phyloP scores from a whole-genome alignment of 352 stramenopile genomes.

The Globisporangium paddicum region DNA sequence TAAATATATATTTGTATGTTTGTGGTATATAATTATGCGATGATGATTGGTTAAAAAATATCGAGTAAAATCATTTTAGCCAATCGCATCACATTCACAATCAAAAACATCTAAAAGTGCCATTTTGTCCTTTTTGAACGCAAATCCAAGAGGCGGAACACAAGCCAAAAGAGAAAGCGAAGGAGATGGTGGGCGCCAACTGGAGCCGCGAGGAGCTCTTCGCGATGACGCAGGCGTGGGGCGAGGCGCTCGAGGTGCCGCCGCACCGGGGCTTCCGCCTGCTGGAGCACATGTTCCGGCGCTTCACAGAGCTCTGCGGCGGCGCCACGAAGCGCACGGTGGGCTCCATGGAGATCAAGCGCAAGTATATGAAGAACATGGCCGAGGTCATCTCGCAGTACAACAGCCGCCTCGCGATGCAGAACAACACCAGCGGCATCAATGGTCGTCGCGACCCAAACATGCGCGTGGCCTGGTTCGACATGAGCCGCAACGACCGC shows the following conservation, averaged over 20 bases:
- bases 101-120: too few species aligned
- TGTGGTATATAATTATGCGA: too few species aligned
- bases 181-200: conserved; percentile 2
- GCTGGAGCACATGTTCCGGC: conserved; percentile 9
- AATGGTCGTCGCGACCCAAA: neutral
- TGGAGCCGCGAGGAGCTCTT: conserved; percentile 7
- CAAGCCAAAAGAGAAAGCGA: neutral
- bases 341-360: conserved; percentile 11
- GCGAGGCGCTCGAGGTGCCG: neutral
- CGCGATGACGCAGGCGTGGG: conserved; percentile 3
- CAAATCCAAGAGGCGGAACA: too few species aligned
- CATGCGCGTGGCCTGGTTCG: conserved; percentile 1
- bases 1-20: too few species aligned
- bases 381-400: conserved; percentile 5
- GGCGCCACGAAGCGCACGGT: neutral
- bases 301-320: conserved; percentile 6
- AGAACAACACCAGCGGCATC: neutral
- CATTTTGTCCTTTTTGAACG: too few species aligned
- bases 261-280: conserved; percentile 7
- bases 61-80: too few species aligned
- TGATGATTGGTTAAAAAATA: too few species aligned
- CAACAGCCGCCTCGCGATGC: neutral
- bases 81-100: too few species aligned
- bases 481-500: conserved; percentile 4
- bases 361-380: conserved; percentile 17